Percentiles rank a stretch among this genome's conserved stretches.
Conservation (phyloP, 176 grass and related monocot genomes). For the Juncus effusus region DNA sequence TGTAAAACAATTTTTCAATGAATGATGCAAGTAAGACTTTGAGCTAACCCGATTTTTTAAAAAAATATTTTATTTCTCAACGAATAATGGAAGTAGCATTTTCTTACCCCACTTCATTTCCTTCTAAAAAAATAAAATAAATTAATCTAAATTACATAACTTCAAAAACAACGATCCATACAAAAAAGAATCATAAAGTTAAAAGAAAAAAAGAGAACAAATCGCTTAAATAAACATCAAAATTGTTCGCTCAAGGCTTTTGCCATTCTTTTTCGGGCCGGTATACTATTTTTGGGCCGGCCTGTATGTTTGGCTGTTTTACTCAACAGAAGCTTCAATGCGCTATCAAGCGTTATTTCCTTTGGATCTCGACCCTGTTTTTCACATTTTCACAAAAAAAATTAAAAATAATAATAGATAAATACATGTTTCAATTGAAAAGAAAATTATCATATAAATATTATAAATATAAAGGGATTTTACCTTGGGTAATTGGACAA, state of each 20-base stretch:
- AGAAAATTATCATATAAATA: neutral
- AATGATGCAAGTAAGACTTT: too few relatives aligned
- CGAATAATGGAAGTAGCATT: too few relatives aligned
- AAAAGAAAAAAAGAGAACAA: too few relatives aligned
- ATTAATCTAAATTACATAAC: too few relatives aligned
- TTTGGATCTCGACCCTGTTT: constrained; percentile 45
- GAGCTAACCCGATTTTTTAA: too few relatives aligned
- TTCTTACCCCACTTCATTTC: too few relatives aligned
- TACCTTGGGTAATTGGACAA: constrained; percentile 75
- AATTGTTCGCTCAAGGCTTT: constrained; percentile 15
- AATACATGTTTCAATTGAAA: neutral
- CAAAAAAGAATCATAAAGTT: too few relatives aligned
- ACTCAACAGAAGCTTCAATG: constrained; percentile 59
- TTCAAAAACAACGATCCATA: too few relatives aligned
- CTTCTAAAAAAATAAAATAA: too few relatives aligned
- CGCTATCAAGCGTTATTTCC: constrained; percentile 51
- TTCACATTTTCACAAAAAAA: constrained; percentile 32
- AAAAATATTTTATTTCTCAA: too few relatives aligned
- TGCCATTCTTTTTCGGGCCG: neutral
- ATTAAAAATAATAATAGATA: constrained; percentile 15
- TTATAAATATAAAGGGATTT: constrained; percentile 7
- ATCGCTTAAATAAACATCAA: too few relatives aligned
- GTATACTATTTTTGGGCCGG: constrained; percentile 34
- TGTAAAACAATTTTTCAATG: too few relatives aligned
- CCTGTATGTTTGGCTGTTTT: constrained; percentile 68